Percentiles rank a stretch among this genome's conserved stretches.
phyloP scores from a whole-genome alignment of 768 basidiomycete genomes.

The Cystobasidium onofrii region DNA sequence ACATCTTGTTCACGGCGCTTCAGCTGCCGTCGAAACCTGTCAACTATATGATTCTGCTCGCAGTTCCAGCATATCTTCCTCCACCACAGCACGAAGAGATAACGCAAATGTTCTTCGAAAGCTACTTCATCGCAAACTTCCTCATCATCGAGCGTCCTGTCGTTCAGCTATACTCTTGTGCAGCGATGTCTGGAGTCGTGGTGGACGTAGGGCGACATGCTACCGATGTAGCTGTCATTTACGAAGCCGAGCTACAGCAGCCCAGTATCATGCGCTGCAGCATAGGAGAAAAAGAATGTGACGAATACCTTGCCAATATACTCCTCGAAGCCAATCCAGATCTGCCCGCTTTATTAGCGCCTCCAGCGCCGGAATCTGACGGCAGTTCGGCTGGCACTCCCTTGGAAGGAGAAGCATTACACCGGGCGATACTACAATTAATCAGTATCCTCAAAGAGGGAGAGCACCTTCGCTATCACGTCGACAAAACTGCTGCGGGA shows the following conservation, averaged over 20 bases:
- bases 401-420: conserved; percentile 58
- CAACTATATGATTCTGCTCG: conserved; percentile 74
- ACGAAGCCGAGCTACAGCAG: conserved; percentile 61
- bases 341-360: conserved; percentile 57
- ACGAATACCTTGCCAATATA: conserved; percentile 65
- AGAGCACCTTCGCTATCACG: conserved; percentile 31
- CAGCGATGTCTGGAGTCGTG: conserved; percentile 63
- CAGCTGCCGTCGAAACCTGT: conserved; percentile 73
- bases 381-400: conserved; percentile 44
- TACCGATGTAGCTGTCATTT: conserved; percentile 69
- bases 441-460: conserved; percentile 37
- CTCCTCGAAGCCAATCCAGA: conserved; percentile 57
- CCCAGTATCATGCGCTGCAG: conserved; percentile 54
- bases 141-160: conserved; percentile 72
- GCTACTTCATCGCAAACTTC: conserved; percentile 79
- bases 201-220: conserved; percentile 65
- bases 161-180: conserved; percentile 71
- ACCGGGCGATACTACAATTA: conserved; percentile 52
- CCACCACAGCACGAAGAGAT: conserved; percentile 62
- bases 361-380: conserved; percentile 50
- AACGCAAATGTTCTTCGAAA: conserved; percentile 81
- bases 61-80: conserved; percentile 59
- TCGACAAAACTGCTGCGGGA: not conserved
- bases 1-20: conserved; percentile 66
- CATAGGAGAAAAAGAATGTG: conserved; percentile 64